phyloP scores from a whole-genome alignment of 352 stramenopile genomes.

The Phytophthora citrophthora region DNA sequence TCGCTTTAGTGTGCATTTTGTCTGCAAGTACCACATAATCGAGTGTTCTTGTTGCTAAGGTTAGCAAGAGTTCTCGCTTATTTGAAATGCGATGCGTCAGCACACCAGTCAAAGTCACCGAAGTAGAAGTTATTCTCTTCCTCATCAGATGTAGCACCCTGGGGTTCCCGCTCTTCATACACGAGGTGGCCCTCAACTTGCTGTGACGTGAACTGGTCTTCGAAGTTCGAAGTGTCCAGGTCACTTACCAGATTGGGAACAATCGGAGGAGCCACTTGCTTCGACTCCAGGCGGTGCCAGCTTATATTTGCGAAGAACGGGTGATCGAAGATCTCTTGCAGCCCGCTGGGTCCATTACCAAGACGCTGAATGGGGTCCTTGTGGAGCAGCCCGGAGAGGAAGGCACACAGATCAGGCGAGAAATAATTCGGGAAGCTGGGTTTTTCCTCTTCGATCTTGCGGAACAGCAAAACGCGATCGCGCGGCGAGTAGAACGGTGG shows the following conservation, averaged over 20 bases:
- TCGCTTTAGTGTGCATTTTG: too few species aligned
- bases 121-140: slow-evolving; percentile 55
- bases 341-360: slow-evolving; percentile 58
- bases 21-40: too few species aligned
- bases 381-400: slow-evolving; percentile 66
- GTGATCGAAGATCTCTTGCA: slow-evolving; percentile 78
- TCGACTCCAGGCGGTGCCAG: slow-evolving; percentile 79
- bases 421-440: slow-evolving; percentile 94
- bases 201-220: slow-evolving; percentile 77
- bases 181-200: slow-evolving; percentile 65
- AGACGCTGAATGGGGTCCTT: slow-evolving; percentile 70
- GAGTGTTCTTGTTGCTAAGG: slow-evolving; percentile 7
- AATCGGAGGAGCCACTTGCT: slow-evolving; percentile 72
- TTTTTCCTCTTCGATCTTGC: slow-evolving; percentile 95
- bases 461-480: slow-evolving; percentile 94
- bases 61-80: slow-evolving; percentile 9
- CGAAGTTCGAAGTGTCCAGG: slow-evolving; percentile 78
- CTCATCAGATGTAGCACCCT: slow-evolving; percentile 29
- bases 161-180: slow-evolving; percentile 56
- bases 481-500: slow-evolving; percentile 93
- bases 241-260: slow-evolving; percentile 50
- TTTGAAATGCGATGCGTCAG: slow-evolving; percentile 53
- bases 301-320: slow-evolving; percentile 78
- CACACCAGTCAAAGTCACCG: slow-evolving; percentile 81
- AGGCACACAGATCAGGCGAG: slow-evolving; percentile 57